Evolutionary conservation across 495 filamentous ascomycete genomes (phyloP), one percentile per base, ranked within the genome.

Genomic region (Echria macrotheca): DNA sequence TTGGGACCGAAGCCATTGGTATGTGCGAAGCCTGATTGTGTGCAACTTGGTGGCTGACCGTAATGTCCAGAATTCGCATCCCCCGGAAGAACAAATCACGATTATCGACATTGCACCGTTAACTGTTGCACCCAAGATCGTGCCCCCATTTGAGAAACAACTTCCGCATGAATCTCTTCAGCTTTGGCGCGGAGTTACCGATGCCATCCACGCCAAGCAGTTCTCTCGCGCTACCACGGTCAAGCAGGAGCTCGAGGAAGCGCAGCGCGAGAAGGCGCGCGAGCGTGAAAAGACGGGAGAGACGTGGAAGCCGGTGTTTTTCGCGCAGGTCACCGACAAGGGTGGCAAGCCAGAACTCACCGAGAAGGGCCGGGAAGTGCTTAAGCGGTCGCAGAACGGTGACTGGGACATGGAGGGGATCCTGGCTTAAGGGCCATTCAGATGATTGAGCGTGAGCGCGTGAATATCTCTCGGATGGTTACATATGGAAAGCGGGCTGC

Each of bases 171-270:
- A 98, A 69, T 95, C 88, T 1, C 80, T 90, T 44, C 82, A 80
- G 51, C 88, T 95, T 58, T 98, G 93, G 93, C 73, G 78, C 26
- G 76, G 76, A 19, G 91, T 98, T 31, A 96, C 93, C 7, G 71
- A 84, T 25, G 87, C 91, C n/a, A 97, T 98, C 51, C 57, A 81
- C 9, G 70, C 81, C 52, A 95, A 89, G 65, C 88, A 91, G 56
- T 98, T 80, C 66, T 77, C 77, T 33, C 80, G 84, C 52, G 93
- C 93, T 11, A 97, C 91, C 37, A 81, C 79, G 29, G 66, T 90
- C 35, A 98, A 98, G 68, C 79, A 88, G 37, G 89, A 95, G 55
- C 80, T 98, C 9, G 91, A 98, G 67, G 91, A 98, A 59, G 77
- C 80, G 15, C 91, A 98, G 66, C 77, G 91, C 26, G 77, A 86